Conservation (phyloP, 2,329 filamentous ascomycete genomes). For the Claviceps cyperi region DNA sequence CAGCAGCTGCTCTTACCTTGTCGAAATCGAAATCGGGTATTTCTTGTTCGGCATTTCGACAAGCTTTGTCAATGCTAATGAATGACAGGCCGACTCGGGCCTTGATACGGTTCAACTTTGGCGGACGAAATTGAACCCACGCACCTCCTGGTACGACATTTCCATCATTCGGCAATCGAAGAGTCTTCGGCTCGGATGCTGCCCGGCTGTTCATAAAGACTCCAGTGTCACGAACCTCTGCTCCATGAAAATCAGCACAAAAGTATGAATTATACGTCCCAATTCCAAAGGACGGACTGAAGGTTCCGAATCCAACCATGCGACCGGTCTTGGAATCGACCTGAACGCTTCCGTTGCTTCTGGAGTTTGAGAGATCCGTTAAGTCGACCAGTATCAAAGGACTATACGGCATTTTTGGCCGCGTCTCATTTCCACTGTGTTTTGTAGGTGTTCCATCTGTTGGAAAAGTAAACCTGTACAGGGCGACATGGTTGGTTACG, state of each 20-base stretch:
- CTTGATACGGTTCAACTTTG: slow-evolving; percentile 31
- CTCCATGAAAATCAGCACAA: slow-evolving; percentile 44
- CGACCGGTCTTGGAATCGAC: slow-evolving; percentile 31
- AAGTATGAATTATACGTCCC: slow-evolving; percentile 43
- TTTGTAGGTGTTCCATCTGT: slow-evolving; percentile 13
- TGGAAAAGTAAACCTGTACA: slow-evolving; percentile 47
- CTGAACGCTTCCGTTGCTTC: slow-evolving; percentile 10
- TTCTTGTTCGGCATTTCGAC: slow-evolving; percentile 53
- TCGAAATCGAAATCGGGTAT: slow-evolving; percentile 54
- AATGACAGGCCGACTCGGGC: slow-evolving; percentile 61
- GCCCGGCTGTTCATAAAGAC: slow-evolving; percentile 42
- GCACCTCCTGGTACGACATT: slow-evolving; percentile 32
- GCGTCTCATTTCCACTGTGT: background rate
- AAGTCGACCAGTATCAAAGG: slow-evolving; percentile 46
- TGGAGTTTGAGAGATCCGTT: slow-evolving; percentile 32
- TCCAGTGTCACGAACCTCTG: slow-evolving; percentile 37
- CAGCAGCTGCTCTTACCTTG: slow-evolving; percentile 35
- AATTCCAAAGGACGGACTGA: slow-evolving; percentile 45
- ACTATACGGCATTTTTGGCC: slow-evolving; percentile 7
- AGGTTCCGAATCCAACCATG: slow-evolving; percentile 44
- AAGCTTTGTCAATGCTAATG: slow-evolving; percentile 52
- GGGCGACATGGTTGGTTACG: slow-evolving; percentile 40
- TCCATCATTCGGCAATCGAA: slow-evolving; percentile 19
- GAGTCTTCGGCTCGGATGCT: slow-evolving; percentile 26
- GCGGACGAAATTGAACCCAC: slow-evolving; percentile 44